Evolutionary conservation across 768 basidiomycete genomes (phyloP), one percentile per base, ranked within the genome.

Genomic region (Termitomyces sp.): DNA sequence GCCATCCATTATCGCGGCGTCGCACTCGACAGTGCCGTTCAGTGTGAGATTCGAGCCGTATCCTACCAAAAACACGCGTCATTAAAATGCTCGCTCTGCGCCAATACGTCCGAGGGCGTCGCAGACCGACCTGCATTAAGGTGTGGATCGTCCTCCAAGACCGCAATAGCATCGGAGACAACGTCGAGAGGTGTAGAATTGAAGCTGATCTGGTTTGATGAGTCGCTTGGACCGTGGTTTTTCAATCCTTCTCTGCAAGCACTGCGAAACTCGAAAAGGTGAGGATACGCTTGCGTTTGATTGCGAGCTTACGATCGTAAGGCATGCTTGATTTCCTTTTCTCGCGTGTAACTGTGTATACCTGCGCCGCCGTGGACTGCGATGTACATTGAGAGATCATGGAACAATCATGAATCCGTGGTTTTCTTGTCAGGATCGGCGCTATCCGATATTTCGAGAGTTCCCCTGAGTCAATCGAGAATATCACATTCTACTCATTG

Each of bases 341-440:
- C 86, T 15, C 76, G 72, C 0, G 70, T 63, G 50, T 68, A 73
- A 7, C 77, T 69, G 65, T 92, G 89, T n/a, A 76, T 71, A 3
- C 91, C 92, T 32, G 92, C 92, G 36, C 92, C 92, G 11, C 88
- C 91, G 65, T 94, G 92, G 11, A 90, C 87, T 3, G 84, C 85
- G 60, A 91, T 72, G 63, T 79, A 83, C 49, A 71, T 69, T 48
- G 46, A 56, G 65, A 55, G 68, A 72, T 70, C 29, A 57, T 38
- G 40, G 53, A 52, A 55, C 14, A 17, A 42, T 42, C 4, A 34
- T n/a, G 15, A 29, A 49, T 49, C 48, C 15, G 17, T 15, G 48
- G 14, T 50, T 9, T 17, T 51, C 9, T 3, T 49, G 47, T 49
- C 31, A 17, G 9, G 8, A 17, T 17, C 51, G 51, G 51, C 51